These are phyloP conservation scores for Blastomyces silverae DNA, from an alignment of 2,329 filamentous ascomycete genomes.

Conservation along the genomic window DNA sequence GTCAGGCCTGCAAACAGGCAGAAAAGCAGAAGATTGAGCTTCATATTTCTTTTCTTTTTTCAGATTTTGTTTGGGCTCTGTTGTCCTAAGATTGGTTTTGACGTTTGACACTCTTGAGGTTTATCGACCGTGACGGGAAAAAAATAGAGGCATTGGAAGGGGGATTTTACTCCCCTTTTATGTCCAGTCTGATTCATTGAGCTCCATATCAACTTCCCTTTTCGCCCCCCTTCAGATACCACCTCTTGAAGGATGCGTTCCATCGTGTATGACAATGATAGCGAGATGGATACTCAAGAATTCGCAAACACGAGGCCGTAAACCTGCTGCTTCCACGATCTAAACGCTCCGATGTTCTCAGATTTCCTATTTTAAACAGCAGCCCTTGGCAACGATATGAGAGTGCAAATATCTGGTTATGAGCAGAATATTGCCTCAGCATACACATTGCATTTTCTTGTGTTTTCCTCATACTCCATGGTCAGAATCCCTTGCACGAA, in stretches of 20 bases:
- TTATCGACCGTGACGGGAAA: not conserved
- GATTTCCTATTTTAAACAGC: not conserved
- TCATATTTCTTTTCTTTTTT: not conserved
- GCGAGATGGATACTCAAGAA: not conserved
- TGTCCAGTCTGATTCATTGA: not conserved
- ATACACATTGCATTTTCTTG: not conserved
- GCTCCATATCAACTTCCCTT: not conserved
- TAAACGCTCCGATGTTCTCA: not conserved
- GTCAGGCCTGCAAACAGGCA: slow-evolving; percentile 6
- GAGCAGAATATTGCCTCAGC: not conserved
- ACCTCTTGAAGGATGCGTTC: slow-evolving; percentile 1
- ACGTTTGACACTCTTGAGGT: not conserved
- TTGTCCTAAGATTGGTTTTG: not conserved
- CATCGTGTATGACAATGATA: not conserved
- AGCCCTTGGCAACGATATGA: not conserved
- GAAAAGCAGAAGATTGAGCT: slow-evolving; percentile 4
- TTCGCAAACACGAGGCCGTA: not conserved
- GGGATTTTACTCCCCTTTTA: slow-evolving; percentile 1
- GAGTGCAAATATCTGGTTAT: not conserved
- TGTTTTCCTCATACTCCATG: not conserved
- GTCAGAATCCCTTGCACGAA: not conserved
- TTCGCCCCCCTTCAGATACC: not conserved
- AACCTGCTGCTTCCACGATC: not conserved
- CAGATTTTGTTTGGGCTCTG: not conserved
- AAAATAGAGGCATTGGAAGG: not conserved